These are phyloP conservation scores for Ogataea henricii DNA, from an alignment of 805 yeast species.

Conservation along the genomic window DNA sequence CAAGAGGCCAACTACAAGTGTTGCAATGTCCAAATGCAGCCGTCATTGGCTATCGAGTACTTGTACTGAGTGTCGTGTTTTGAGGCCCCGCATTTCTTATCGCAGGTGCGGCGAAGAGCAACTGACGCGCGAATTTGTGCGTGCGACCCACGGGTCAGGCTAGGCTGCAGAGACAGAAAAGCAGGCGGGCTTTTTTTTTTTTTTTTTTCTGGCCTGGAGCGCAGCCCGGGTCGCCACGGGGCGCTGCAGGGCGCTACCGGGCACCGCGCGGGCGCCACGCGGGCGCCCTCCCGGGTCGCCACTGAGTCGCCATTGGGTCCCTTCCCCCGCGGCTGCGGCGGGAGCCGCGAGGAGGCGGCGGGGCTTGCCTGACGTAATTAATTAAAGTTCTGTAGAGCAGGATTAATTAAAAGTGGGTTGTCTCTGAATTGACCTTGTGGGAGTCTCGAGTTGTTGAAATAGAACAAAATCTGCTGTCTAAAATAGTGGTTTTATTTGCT, in stretches of 20 bases:
- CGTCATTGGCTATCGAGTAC: neutral
- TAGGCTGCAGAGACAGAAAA: no score
- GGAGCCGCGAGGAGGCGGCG: constrained; percentile 2
- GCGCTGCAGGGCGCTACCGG: no score
- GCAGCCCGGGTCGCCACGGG: no score
- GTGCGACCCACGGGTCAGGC: no score
- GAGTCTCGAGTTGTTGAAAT: neutral
- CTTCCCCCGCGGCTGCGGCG: neutral
- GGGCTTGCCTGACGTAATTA: constrained; percentile 9
- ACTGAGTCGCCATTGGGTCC: no score
- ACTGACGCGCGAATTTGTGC: neutral
- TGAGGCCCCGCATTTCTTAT: constrained; percentile 7
- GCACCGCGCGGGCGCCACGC: no score
- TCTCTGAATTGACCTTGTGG: constrained; percentile 3
- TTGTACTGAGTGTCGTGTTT: constrained; percentile 2
- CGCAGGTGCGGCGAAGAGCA: constrained; percentile 7
- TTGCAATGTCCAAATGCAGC: no score
- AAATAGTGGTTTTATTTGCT: no score
- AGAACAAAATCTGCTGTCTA: neutral
- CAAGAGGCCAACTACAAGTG: no score
- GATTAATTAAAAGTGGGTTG: constrained; percentile 6
- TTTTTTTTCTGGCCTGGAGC: no score
- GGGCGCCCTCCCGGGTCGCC: no score
- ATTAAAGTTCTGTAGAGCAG: constrained; percentile 8
- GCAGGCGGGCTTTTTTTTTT: no score